phyloP scores from a whole-genome alignment of 768 basidiomycete species.

The Agaricus blazei region DNA sequence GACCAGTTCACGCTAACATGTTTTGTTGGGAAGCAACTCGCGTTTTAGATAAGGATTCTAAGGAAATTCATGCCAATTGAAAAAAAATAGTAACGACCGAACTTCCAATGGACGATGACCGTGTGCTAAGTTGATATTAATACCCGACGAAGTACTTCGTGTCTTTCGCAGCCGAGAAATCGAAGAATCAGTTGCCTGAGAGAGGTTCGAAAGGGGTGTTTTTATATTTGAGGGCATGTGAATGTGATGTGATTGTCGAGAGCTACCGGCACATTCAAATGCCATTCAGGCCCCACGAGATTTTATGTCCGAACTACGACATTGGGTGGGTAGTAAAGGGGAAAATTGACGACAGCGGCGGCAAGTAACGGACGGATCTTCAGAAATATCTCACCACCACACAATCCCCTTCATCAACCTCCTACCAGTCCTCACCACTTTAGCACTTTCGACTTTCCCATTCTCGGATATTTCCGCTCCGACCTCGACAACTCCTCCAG shows the following conservation, averaged over 20 bases:
- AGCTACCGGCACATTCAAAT: no score
- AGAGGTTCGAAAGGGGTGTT: no score
- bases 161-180: neutral
- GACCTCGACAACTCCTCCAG: conserved; percentile 64
- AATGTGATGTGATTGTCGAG: no score
- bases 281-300: no score
- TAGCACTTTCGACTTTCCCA: conserved; percentile 50
- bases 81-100: neutral
- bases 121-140: neutral
- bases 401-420: conserved; percentile 67
- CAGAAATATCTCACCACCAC: conserved; percentile 44
- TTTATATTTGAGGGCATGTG: no score
- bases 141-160: neutral
- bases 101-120: conserved; percentile 5
- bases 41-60: no score
- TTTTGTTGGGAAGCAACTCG: neutral
- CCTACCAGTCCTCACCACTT: conserved; percentile 64
- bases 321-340: no score
- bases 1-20: neutral
- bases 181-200: neutral
- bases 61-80: neutral
- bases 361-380: neutral
- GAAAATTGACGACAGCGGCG: no score
- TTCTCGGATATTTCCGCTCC: conserved; percentile 45
- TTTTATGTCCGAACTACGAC: no score